Evolutionary conservation across 164 flowering plant species (phyloP).

Genomic region (Akebia trifoliata): DNA sequence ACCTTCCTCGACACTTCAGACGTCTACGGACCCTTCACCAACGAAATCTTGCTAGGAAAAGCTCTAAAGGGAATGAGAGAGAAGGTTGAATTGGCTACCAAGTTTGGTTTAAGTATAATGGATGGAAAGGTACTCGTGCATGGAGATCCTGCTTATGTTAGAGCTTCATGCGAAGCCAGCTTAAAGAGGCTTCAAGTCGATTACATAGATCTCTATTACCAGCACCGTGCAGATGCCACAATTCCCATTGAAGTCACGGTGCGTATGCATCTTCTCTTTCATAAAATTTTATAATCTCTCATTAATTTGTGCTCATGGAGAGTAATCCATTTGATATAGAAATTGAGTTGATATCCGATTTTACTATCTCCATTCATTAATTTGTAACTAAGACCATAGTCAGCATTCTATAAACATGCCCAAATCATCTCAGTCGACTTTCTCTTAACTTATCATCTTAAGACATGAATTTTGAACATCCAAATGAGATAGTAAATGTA

Average conservation of each 20-base stretch:
- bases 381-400: no score
- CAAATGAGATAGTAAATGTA: no score
- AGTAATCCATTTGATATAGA: no score
- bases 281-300: not conserved
- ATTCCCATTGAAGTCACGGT: constrained; percentile 34
- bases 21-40: constrained; percentile 34
- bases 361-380: no score
- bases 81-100: constrained; percentile 21
- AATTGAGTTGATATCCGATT: no score
- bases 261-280: not conserved
- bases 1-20: constrained; percentile 44
- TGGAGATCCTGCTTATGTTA: constrained; percentile 22
- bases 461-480: no score
- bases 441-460: no score
- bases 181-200: constrained; percentile 30
- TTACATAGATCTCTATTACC: constrained; percentile 32
- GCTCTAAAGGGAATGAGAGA: constrained; percentile 22
- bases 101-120: constrained; percentile 11
- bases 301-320: no score
- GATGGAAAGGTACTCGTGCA: not conserved
- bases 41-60: constrained; percentile 33
- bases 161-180: constrained; percentile 29
- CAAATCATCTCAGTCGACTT: no score
- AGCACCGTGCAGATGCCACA: constrained; percentile 21
- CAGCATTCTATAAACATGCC: no score